Evolutionary conservation across 179 eudicot species (phyloP).

Genomic region (Spinacia oleracea): DNA sequence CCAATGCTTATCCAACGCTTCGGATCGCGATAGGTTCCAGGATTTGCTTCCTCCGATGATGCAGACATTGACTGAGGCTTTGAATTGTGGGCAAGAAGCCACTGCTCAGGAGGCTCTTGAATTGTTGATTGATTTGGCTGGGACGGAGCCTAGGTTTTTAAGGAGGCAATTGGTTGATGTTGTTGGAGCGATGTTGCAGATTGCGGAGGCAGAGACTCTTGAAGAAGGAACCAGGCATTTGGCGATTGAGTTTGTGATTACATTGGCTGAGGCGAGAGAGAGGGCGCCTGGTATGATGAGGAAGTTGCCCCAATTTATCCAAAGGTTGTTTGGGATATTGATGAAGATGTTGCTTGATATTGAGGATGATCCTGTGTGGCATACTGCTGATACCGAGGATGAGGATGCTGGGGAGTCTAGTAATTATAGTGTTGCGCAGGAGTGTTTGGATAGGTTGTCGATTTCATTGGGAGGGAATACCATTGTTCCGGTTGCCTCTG

Average conservation of each 20-base stretch:
- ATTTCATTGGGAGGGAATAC: slow-evolving; percentile 90
- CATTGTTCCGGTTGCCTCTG: slow-evolving; percentile 90
- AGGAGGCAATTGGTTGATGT: slow-evolving; percentile 87
- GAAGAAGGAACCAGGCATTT: slow-evolving; percentile 88
- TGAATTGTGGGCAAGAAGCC: slow-evolving; percentile 76
- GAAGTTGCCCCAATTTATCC: slow-evolving; percentile 87
- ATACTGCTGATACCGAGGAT: slow-evolving; percentile 67
- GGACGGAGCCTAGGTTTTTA: slow-evolving; percentile 86
- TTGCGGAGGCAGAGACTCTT: slow-evolving; percentile 80
- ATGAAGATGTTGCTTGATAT: slow-evolving; percentile 89
- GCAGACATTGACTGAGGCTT: slow-evolving; percentile 79
- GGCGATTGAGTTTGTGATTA: slow-evolving; percentile 84
- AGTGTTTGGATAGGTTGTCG: slow-evolving; percentile 84
- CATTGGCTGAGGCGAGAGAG: slow-evolving; percentile 90
- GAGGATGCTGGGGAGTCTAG: slow-evolving; percentile 95
- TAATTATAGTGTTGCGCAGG: slow-evolving; percentile 88
- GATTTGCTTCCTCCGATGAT: slow-evolving; percentile 88
- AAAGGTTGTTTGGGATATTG: slow-evolving; percentile 66
- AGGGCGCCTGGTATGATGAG: slow-evolving; percentile 99
- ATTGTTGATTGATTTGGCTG: slow-evolving; percentile 82
- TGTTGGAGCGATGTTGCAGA: slow-evolving; percentile 91
- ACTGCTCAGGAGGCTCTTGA: slow-evolving; percentile 94
- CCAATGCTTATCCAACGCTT: slow-evolving; percentile 59
- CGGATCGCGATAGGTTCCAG: slow-evolving; percentile 81
- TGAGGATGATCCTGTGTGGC: slow-evolving; percentile 91